phyloP scores from a whole-genome alignment of 2,329 filamentous ascomycete species.

The Colletotrichum euphorbiae region DNA sequence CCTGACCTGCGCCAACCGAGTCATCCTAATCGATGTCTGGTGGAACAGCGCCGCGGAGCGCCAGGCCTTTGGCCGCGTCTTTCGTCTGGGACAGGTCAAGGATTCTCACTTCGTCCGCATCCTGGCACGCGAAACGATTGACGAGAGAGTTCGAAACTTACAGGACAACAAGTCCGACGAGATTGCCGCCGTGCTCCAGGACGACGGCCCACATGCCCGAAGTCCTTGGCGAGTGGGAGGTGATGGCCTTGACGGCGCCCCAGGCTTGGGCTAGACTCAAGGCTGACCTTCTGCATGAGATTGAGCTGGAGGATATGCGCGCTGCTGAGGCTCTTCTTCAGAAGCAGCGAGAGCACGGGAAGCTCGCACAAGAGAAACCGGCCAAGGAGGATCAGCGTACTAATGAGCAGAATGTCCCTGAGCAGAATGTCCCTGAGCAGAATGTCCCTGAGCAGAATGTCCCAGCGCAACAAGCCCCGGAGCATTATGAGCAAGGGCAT shows the following conservation, averaged over 20 bases:
- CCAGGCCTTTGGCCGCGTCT: conserved; percentile 72
- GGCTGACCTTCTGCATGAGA: background rate
- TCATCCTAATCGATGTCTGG: conserved; percentile 67
- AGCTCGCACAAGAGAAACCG: too few relatives aligned
- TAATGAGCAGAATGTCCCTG: too few relatives aligned
- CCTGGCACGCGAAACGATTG: conserved; percentile 66
- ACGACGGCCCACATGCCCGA: conserved; percentile 41
- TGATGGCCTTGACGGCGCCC: conserved; percentile 2
- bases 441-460: too few relatives aligned
- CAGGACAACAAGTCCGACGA: conserved; percentile 66
- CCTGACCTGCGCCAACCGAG: conserved; percentile 59
- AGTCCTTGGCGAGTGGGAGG: background rate
- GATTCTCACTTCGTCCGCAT: conserved; percentile 70
- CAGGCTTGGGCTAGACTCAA: background rate
- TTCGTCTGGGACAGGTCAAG: conserved; percentile 72
- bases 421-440: too few relatives aligned
- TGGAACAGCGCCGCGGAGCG: conserved; percentile 72
- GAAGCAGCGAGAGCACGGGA: too few relatives aligned
- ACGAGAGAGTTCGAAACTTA: conserved; percentile 65
- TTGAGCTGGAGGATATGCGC: background rate
- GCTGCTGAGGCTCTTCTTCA: background rate
- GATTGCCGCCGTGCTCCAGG: conserved; percentile 51
- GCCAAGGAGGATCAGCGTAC: too few relatives aligned
- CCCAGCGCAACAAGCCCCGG: too few relatives aligned
- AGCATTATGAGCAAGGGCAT: too few relatives aligned